A percentile compares a stretch with the other conserved stretches of the same genome.
phyloP scores from a whole-genome alignment of 1,284 basidiomycete genomes.

The Tremellales sp. region DNA sequence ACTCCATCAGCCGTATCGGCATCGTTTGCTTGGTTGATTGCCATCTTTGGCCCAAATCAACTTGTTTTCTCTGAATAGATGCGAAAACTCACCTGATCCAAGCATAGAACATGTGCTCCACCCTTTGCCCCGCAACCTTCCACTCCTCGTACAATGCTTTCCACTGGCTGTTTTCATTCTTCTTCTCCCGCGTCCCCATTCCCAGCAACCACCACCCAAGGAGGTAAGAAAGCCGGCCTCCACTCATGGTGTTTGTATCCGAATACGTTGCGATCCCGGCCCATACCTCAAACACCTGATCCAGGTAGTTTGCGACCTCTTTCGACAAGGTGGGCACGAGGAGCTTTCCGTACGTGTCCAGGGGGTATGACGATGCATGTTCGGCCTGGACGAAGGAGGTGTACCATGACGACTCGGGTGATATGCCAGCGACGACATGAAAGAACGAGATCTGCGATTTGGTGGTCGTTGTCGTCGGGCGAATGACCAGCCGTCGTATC shows the following conservation, averaged over 20 bases:
- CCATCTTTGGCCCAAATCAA: conserved; percentile 12
- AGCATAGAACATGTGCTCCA: conserved; percentile 40
- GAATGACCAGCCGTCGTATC: conserved; percentile 21
- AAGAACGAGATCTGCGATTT: not conserved
- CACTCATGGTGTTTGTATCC: conserved; percentile 31
- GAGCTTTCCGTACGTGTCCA: conserved; percentile 26
- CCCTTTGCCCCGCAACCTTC: conserved; percentile 26
- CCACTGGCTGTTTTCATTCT: conserved; percentile 13
- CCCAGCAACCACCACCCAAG: conserved; percentile 40
- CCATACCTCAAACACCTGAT: conserved; percentile 36
- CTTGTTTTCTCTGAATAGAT: not conserved
- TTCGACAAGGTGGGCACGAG: conserved; percentile 17
- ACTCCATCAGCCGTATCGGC: conserved; percentile 29
- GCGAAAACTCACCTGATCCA: conserved; percentile 32
- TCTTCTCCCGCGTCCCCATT: conserved; percentile 5
- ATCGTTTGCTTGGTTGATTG: conserved; percentile 33
- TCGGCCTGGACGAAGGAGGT: conserved; percentile 34
- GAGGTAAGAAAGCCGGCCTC: conserved; percentile 27
- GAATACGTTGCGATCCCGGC: conserved; percentile 30
- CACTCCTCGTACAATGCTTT: conserved; percentile 33
- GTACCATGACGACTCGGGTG: conserved; percentile 15
- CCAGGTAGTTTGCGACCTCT: conserved; percentile 15
- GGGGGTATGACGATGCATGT: conserved; percentile 34
- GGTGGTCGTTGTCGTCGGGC: not conserved
- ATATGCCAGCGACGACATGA: not conserved